Percentiles rank a stretch among this genome's conserved stretches.
phyloP scores from a whole-genome alignment of 345 rosid species.

The Eucalyptus pauciflora region DNA sequence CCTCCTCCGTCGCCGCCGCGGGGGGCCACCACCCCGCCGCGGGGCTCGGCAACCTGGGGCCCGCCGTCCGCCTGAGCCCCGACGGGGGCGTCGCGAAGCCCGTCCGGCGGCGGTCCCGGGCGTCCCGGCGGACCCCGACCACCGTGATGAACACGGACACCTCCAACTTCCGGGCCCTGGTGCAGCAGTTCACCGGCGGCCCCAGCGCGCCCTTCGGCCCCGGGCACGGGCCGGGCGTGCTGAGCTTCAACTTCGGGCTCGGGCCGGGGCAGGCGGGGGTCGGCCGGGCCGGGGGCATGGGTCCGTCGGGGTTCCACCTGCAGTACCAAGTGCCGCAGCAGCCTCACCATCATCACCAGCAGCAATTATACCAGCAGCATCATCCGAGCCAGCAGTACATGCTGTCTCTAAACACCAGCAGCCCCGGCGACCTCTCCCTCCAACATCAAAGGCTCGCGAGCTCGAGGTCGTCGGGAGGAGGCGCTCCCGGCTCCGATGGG shows the following conservation, averaged over 20 bases:
- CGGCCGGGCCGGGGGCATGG: neutral
- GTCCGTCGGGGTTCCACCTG: neutral
- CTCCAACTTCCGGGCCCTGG: conserved; percentile 89
- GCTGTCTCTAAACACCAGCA: conserved; percentile 23
- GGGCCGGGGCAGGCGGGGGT: conserved; percentile 6
- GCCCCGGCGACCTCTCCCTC: neutral
- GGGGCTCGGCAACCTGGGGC: neutral
- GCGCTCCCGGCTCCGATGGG: neutral
- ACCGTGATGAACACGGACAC: conserved; percentile 92
- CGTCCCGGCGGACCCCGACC: conserved; percentile 92
- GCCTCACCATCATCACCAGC: conserved; percentile 11
- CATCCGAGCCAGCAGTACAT: conserved; percentile 8
- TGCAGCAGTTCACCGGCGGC: conserved; percentile 90
- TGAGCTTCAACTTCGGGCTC: conserved; percentile 6
- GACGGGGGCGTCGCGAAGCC: conserved; percentile 84
- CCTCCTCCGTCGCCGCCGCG: neutral
- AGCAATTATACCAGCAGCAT: conserved; percentile 3
- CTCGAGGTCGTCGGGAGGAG: neutral
- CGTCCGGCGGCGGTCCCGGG: conserved; percentile 74
- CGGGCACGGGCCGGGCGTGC: conserved; percentile 2
- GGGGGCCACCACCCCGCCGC: neutral
- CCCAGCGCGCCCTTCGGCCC: conserved; percentile 52
- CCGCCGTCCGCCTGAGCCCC: conserved; percentile 30
- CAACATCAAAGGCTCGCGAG: neutral
- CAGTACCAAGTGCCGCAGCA: conserved; percentile 17